These are phyloP conservation scores for Alternaria incomplexa DNA, from an alignment of 2,329 filamentous ascomycete genomes.

Conservation along the genomic window DNA sequence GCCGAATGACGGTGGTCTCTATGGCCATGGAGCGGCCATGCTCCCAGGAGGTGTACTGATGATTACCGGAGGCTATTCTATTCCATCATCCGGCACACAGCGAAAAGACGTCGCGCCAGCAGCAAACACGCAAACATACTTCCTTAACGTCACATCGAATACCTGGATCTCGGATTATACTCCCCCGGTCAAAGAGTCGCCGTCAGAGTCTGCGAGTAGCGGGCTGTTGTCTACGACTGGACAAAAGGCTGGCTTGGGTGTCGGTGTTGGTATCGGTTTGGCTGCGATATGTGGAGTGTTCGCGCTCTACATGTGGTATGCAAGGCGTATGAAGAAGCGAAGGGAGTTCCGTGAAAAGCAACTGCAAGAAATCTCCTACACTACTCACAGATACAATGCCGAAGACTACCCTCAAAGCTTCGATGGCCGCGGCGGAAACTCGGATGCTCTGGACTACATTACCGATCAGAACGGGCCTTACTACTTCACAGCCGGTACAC, in stretches of 20 bases:
- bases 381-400: conserved; percentile 54
- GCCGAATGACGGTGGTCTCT: conserved; percentile 57
- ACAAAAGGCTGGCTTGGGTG: conserved; percentile 54
- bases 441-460: conserved; percentile 46
- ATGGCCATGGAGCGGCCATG: conserved; percentile 67
- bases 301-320: conserved; percentile 57
- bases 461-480: conserved; percentile 34
- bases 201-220: conserved; percentile 15
- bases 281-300: conserved; percentile 51
- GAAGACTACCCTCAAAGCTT: conserved; percentile 46
- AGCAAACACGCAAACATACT: conserved; percentile 56
- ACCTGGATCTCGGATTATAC: conserved; percentile 64
- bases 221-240: conserved; percentile 51
- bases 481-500: conserved; percentile 30
- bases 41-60: conserved; percentile 67
- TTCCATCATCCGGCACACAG: conserved; percentile 48
- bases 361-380: conserved; percentile 59
- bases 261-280: conserved; percentile 54
- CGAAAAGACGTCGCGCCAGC: conserved; percentile 42
- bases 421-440: conserved; percentile 49
- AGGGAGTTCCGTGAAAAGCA: conserved; percentile 60
- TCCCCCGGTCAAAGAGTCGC: conserved; percentile 48
- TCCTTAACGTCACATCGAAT: conserved; percentile 68
- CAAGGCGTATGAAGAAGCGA: conserved; percentile 47
- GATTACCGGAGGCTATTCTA: conserved; percentile 64